Base-by-base conservation (phyloP, 164 flowering plant species). In the Liriodendron chinense region DNA sequence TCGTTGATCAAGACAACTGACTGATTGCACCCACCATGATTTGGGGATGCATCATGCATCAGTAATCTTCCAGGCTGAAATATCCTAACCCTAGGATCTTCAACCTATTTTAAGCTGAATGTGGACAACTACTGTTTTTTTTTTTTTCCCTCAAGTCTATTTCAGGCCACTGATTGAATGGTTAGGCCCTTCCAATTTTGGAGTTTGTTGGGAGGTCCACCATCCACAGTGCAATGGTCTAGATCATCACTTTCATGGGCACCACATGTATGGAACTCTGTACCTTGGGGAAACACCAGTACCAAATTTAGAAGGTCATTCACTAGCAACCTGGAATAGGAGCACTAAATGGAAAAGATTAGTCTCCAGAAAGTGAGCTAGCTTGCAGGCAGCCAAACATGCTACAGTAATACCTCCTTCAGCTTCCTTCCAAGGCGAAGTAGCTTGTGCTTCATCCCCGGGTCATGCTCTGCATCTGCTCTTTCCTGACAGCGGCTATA, bases 401-500 rank as follows among this genome's bases (percentile, higher is more conserved):
- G 13, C 18, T 8, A 16, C 59, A 2, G 1, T 69, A 65, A 67
- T 73, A 93, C 99, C 94, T 92, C 98, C 85, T 87, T 95, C 43
- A 93, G 82, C 83, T 91, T 95, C 82, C 97, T 87, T 21, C 78
- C 85, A 70, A 94, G 86, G 65, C 92, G 79, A 56, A 87, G 91
- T 56, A 96, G 78, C 78, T 84, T 85, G 74, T 88, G 94, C 82
- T 91, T 87, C 94, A 85, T 90, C 16, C 80, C 94, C 74, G 90
- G 93, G 80, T 96, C 88, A 20, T 74, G 82, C 81, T 91, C 97
- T 71, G 72, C 75, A 75, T 87, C 96, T 24, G 97, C 99, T 80
- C 87, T 86, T 0, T 90, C 91, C 78, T 89, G 86, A 76, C 95
- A 94, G 7, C 90, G 88, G 62, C 71, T 83, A 67, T 48, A 94